Evolutionary conservation across 2,329 filamentous ascomycete species (phyloP).

Genomic region (Paecilomyces sp.): DNA sequence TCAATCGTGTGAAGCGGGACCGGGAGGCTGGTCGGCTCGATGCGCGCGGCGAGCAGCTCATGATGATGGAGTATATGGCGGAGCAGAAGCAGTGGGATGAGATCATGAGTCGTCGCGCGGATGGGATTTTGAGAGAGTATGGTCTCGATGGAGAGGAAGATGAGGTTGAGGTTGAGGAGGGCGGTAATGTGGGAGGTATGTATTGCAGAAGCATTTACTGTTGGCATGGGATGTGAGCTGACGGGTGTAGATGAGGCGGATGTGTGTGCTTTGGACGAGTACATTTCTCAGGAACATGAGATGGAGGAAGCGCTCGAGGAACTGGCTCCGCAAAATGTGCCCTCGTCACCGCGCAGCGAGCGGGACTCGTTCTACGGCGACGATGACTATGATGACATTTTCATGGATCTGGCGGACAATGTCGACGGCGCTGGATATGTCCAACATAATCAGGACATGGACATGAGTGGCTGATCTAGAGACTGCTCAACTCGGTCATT

Average conservation of each 20-base stretch:
- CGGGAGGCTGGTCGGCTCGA: conserved; percentile 33
- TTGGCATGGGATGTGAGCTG: conserved; percentile 3
- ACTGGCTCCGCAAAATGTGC: background rate
- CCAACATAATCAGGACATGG: conserved; percentile 26
- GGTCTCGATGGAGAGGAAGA: conserved; percentile 9
- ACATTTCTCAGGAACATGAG: conserved; percentile 25
- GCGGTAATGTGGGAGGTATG: conserved; percentile 15
- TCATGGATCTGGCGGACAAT: conserved; percentile 58
- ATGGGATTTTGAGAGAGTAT: conserved; percentile 13
- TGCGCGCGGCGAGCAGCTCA: conserved; percentile 35
- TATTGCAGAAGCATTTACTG: background rate
- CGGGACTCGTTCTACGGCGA: conserved; percentile 33
- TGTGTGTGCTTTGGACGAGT: conserved; percentile 25
- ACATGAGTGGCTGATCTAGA: conserved; percentile 18
- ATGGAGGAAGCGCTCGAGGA: conserved; percentile 23
- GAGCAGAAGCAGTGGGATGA: conserved; percentile 34
- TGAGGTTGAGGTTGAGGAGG: conserved; percentile 15
- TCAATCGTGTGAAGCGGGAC: conserved; percentile 34
- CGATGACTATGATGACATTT: conserved; percentile 56
- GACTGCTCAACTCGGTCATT: background rate
- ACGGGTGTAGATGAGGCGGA: conserved; percentile 18
- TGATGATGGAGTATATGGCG: conserved; percentile 34
- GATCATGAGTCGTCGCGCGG: conserved; percentile 26
- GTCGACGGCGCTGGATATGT: conserved; percentile 19
- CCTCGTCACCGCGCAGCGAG: conserved; percentile 4